Percentiles rank a stretch among this genome's conserved stretches.
These are phyloP conservation scores for Dioscorea alata DNA, from an alignment of 106 monocot genomes.

Conservation along the genomic window DNA sequence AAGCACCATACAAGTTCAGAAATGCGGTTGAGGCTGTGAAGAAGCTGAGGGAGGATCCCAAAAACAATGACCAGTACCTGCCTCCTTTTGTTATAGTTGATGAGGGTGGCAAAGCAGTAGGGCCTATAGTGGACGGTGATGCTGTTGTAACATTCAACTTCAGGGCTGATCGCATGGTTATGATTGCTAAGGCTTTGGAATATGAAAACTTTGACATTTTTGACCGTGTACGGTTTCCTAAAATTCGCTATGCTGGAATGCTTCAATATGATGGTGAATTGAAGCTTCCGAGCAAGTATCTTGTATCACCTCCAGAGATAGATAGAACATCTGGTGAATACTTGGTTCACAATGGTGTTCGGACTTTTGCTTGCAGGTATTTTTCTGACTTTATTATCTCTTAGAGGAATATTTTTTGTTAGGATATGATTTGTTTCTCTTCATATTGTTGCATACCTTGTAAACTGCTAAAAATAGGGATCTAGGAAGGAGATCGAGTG, in stretches of 20 bases:
- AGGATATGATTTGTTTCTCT: too few species aligned
- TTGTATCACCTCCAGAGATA: constrained; percentile 94
- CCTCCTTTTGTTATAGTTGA: constrained; percentile 97
- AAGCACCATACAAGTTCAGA: constrained; percentile 85
- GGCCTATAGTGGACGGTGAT: constrained; percentile 89
- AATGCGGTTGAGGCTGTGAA: constrained; percentile 90
- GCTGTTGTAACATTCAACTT: constrained; percentile 96
- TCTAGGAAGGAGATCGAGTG: too few species aligned
- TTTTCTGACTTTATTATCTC: neutral
- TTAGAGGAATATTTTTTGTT: too few species aligned
- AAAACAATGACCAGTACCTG: constrained; percentile 79
- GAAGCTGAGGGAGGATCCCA: constrained; percentile 61
- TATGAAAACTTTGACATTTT: constrained; percentile 92
- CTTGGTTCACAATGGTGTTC: constrained; percentile 82
- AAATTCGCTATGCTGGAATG: constrained; percentile 93
- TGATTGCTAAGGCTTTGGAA: constrained; percentile 93
- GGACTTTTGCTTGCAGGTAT: constrained; percentile 98
- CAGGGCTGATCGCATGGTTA: constrained; percentile 94
- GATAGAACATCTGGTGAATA: constrained; percentile 98
- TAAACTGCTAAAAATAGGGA: too few species aligned
- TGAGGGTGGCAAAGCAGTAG: constrained; percentile 77
- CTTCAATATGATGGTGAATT: constrained; percentile 98
- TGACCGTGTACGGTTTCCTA: constrained; percentile 80
- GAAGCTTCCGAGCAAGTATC: constrained; percentile 73
- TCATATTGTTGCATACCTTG: too few species aligned